Conservation (phyloP, 768 basidiomycete genomes). For the Boletus rubropictus region DNA sequence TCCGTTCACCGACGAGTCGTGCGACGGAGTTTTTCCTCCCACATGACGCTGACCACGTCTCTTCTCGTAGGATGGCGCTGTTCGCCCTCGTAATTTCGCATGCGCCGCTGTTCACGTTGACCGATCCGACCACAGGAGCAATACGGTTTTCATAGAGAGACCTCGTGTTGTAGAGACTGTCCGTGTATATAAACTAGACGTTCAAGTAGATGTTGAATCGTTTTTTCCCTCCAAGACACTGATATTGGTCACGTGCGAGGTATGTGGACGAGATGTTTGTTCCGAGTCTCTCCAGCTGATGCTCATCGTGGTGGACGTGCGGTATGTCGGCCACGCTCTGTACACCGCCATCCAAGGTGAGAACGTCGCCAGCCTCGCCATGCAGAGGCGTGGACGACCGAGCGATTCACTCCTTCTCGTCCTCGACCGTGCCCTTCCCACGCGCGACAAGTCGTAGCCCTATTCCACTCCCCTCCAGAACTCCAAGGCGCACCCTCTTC, state of each 20-base stretch:
- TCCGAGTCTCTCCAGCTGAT: background rate
- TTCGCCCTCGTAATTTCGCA: slow-evolving; percentile 30
- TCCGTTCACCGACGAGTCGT: slow-evolving; percentile 21
- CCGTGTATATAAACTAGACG: slow-evolving; percentile 19
- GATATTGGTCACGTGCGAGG: slow-evolving; percentile 26
- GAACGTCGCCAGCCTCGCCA: background rate
- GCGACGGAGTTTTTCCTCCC: slow-evolving; percentile 6
- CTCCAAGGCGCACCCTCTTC: slow-evolving; percentile 3
- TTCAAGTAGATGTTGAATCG: background rate
- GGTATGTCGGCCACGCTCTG: slow-evolving; percentile 30
- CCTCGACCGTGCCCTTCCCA: slow-evolving; percentile 21
- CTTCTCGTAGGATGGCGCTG: slow-evolving; percentile 31
- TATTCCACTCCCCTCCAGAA: background rate
- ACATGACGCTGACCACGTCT: slow-evolving; percentile 25
- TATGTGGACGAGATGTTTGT: slow-evolving; percentile 9
- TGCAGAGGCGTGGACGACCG: background rate
- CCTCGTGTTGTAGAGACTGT: slow-evolving; percentile 16
- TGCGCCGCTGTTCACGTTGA: slow-evolving; percentile 28
- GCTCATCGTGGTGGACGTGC: slow-evolving; percentile 14
- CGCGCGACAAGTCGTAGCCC: slow-evolving; percentile 3
- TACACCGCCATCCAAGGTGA: slow-evolving; percentile 17
- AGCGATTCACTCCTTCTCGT: background rate
- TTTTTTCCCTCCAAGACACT: background rate
- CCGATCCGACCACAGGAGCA: slow-evolving; percentile 30
- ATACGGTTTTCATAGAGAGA: slow-evolving; percentile 27